Evolutionary conservation across 495 filamentous ascomycete species (phyloP).

Genomic region (Xylaria palmicola): DNA sequence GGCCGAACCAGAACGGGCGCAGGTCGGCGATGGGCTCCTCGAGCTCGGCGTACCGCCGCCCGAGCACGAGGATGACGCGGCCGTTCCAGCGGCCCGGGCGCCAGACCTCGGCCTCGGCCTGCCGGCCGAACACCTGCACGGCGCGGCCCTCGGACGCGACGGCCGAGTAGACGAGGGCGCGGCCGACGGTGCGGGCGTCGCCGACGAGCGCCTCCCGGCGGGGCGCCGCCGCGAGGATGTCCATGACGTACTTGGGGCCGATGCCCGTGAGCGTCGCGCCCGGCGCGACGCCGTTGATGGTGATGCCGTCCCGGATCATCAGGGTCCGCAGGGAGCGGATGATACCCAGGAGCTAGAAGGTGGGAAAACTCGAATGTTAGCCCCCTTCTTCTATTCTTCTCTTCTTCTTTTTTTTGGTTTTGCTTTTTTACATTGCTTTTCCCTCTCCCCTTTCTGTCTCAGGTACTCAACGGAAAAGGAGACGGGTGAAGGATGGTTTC

Average conservation of each 20-base stretch:
- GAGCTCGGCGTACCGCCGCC: slow-evolving; percentile 31
- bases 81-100: slow-evolving; percentile 32
- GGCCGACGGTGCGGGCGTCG: slow-evolving; percentile 24
- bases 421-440: too few relatives aligned
- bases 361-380: background rate
- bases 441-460: too few relatives aligned
- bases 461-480: too few relatives aligned
- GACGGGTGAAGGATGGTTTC: too few relatives aligned
- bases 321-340: slow-evolving; percentile 25
- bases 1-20: slow-evolving; percentile 25
- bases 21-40: slow-evolving; percentile 29
- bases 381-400: background rate
- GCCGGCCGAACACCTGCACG: slow-evolving; percentile 26
- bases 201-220: slow-evolving; percentile 26
- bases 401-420: background rate
- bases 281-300: slow-evolving; percentile 37
- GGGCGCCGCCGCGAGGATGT: slow-evolving; percentile 20
- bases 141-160: slow-evolving; percentile 20
- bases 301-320: slow-evolving; percentile 23
- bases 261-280: slow-evolving; percentile 28
- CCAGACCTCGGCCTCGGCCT: background rate
- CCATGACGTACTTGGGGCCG: slow-evolving; percentile 23
- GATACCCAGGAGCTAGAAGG: background rate
- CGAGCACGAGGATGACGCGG: slow-evolving; percentile 31
- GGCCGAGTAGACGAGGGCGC: slow-evolving; percentile 35